These are phyloP conservation scores for Helminthosporium solani DNA, from an alignment of 2,329 filamentous ascomycete species.

Conservation along the genomic window DNA sequence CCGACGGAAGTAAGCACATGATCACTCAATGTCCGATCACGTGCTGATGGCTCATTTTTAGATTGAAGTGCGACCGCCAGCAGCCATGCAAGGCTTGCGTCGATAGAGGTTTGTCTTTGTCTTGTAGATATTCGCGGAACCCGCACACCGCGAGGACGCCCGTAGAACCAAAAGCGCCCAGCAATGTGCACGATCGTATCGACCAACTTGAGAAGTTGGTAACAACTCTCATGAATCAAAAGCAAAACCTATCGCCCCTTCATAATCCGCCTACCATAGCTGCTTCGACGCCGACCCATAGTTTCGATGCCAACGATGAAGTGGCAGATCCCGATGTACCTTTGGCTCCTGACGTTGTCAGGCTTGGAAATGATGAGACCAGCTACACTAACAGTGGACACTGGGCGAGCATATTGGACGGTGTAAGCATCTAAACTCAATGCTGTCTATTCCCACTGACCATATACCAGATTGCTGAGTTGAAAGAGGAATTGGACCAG, in stretches of 20 bases:
- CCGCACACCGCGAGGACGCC: slow-evolving; percentile 15
- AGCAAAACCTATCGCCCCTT: slow-evolving; percentile 7
- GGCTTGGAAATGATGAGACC: slow-evolving; percentile 28
- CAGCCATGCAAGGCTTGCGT: slow-evolving; percentile 40
- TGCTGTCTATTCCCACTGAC: neutral
- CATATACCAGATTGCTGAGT: slow-evolving; percentile 30
- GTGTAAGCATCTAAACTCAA: slow-evolving; percentile 24
- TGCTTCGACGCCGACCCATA: slow-evolving; percentile 1
- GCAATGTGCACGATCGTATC: slow-evolving; percentile 40
- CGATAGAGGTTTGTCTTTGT: slow-evolving; percentile 39
- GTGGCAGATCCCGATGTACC: slow-evolving; percentile 18
- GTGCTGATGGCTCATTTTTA: slow-evolving; percentile 12
- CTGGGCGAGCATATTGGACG: slow-evolving; percentile 41
- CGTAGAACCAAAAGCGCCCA: slow-evolving; percentile 23
- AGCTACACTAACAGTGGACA: slow-evolving; percentile 36
- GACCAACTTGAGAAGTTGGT: slow-evolving; percentile 41
- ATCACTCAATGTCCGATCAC: slow-evolving; percentile 5
- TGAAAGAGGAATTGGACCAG: slow-evolving; percentile 34
- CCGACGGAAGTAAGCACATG: slow-evolving; percentile 15
- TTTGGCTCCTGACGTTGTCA: slow-evolving; percentile 33
- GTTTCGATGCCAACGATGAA: slow-evolving; percentile 12
- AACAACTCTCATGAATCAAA: slow-evolving; percentile 35
- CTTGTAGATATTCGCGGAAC: slow-evolving; percentile 33
- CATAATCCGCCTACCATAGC: neutral
- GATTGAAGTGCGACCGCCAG: slow-evolving; percentile 40